phyloP scores from a whole-genome alignment of 2,329 filamentous ascomycete genomes.

The Apiospora rasikravindrae region DNA sequence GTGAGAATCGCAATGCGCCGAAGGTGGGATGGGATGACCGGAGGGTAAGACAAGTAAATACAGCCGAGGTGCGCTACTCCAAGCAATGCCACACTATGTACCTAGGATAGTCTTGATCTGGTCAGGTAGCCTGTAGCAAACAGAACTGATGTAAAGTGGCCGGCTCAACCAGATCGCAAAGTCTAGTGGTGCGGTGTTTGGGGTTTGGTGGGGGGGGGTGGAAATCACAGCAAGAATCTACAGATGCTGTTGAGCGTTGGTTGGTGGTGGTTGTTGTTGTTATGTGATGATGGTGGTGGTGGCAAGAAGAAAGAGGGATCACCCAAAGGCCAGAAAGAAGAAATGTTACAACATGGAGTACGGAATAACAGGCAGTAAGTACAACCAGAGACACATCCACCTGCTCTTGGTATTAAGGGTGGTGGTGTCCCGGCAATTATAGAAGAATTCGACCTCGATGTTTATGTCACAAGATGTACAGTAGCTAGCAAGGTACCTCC shows the following conservation, averaged over 20 bases:
- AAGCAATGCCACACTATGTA: not conserved
- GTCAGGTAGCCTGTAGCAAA: not conserved
- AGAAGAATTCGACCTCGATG: not conserved
- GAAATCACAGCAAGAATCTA: not conserved
- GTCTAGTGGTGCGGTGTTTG: not conserved
- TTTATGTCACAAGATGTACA: not conserved
- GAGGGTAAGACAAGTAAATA: not conserved
- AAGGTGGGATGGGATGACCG: not conserved
- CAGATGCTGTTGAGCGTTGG: not conserved
- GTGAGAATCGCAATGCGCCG: slow-evolving; percentile 2
- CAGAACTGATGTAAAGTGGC: not conserved
- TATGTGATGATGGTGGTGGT: not conserved
- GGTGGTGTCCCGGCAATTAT: slow-evolving; percentile 6
- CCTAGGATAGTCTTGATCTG: not conserved
- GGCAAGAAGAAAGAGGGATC: not conserved
- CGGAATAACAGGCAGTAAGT: not conserved
- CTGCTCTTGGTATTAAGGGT: not conserved
- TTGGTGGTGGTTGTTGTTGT: not conserved
- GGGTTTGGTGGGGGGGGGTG: not conserved
- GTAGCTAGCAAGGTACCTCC: not conserved
- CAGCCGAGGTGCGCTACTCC: not conserved
- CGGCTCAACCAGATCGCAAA: not conserved
- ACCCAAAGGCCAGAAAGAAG: not conserved
- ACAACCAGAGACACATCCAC: not conserved
- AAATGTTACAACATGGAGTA: too few species aligned